Evolutionary conservation across 2,329 filamentous ascomycete genomes (phyloP).

Genomic region (Mycogone perniciosa): DNA sequence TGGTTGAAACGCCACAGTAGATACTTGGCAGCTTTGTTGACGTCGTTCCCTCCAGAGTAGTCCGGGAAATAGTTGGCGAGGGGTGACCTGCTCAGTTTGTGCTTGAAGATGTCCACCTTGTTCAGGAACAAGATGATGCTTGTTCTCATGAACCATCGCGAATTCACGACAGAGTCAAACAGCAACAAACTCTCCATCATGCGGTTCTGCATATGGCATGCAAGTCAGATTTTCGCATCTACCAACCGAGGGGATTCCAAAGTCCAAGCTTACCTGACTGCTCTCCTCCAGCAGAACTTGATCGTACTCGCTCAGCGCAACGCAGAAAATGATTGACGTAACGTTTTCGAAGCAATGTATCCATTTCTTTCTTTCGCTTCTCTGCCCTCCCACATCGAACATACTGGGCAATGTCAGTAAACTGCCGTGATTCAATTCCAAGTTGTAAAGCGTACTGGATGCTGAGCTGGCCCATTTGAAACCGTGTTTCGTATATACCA

Average conservation of each 20-base stretch:
- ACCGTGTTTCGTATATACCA: constrained; percentile 97
- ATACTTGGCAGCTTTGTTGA: constrained; percentile 97
- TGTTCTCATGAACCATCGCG: constrained; percentile 97
- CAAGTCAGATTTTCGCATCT: background rate
- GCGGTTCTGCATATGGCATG: constrained; percentile 62
- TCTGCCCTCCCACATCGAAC: constrained; percentile 97
- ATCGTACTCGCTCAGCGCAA: constrained; percentile 96
- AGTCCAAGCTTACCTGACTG: constrained; percentile 66
- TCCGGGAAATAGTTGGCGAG: constrained; percentile 95
- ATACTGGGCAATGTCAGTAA: constrained; percentile 56
- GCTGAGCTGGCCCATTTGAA: constrained; percentile 96
- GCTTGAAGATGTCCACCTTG: constrained; percentile 97
- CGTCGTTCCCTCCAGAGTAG: constrained; percentile 94
- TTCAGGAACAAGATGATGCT: constrained; percentile 98
- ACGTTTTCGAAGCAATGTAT: constrained; percentile 99
- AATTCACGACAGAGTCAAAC: constrained; percentile 98
- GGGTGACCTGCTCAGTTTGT: constrained; percentile 84
- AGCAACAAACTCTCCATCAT: constrained; percentile 98
- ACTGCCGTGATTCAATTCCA: background rate
- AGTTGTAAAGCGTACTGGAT: constrained; percentile 69
- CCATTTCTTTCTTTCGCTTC: constrained; percentile 99
- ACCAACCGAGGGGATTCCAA: background rate
- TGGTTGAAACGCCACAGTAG: constrained; percentile 98
- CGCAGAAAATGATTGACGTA: constrained; percentile 98
- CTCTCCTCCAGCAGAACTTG: constrained; percentile 95